Percentiles rank a stretch among this genome's conserved stretches.
Conservation (phyloP, 352 stramenopile genomes). For the Phytophthora colocasiae region DNA sequence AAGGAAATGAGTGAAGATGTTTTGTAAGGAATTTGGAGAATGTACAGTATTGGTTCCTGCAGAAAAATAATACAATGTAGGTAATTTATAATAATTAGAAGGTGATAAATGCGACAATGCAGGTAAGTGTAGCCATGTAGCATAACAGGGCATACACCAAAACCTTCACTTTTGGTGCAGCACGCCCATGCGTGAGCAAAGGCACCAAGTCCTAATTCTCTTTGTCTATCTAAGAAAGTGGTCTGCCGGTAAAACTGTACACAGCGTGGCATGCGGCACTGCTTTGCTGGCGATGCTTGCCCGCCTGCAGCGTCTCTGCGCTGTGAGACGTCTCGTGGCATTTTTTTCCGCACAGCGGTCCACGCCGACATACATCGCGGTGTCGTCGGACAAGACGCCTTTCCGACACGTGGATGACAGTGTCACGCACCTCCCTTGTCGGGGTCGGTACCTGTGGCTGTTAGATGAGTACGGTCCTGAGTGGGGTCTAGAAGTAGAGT, state of each 20-base stretch:
- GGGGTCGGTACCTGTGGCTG: too few species aligned
- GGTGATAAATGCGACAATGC: constrained; percentile 25
- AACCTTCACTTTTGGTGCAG: constrained; percentile 28
- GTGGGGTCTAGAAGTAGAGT: too few species aligned
- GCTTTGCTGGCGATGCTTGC: too few species aligned
- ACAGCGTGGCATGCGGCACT: too few species aligned
- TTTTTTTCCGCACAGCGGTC: constrained; percentile 16
- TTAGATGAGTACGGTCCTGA: too few species aligned
- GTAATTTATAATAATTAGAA: background rate
- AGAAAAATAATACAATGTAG: background rate
- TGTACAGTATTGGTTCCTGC: background rate
- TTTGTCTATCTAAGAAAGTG: too few species aligned
- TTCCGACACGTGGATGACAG: constrained; percentile 10
- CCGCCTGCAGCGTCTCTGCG: background rate
- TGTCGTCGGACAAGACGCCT: constrained; percentile 7
- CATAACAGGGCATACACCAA: constrained; percentile 14
- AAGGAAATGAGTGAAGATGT: background rate
- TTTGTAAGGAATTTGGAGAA: background rate
- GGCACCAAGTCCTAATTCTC: too few species aligned
- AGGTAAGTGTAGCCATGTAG: constrained; percentile 29
- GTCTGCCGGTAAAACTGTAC: too few species aligned
- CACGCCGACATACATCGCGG: constrained; percentile 20
- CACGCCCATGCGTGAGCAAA: too few species aligned
- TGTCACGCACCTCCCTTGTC: too few species aligned
- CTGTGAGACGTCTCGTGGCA: background rate